phyloP scores from a whole-genome alignment of 441 rosid genomes.

The Rhodomyrtus psidioides region DNA sequence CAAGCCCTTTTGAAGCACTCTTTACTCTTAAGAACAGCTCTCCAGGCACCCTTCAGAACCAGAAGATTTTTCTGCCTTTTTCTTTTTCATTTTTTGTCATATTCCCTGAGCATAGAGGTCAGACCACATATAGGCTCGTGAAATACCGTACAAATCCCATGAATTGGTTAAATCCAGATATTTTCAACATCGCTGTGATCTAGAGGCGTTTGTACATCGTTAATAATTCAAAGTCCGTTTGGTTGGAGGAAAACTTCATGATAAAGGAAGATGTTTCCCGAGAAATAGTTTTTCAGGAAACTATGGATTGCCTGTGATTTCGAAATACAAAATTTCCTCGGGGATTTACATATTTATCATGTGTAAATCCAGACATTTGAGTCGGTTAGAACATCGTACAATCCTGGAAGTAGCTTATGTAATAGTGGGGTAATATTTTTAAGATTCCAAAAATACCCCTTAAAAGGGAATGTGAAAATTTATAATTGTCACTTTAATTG shows the following conservation, averaged over 20 bases:
- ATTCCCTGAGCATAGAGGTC: not conserved
- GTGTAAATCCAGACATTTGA: not conserved
- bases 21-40: not conserved
- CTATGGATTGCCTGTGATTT: not conserved
- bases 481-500: too few species aligned
- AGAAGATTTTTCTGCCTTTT: not conserved
- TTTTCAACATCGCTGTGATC: not conserved
- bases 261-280: too few species aligned
- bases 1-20: not conserved
- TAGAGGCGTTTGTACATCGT: not conserved
- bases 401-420: not conserved
- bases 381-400: not conserved
- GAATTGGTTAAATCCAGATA: not conserved
- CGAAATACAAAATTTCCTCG: not conserved
- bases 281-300: too few species aligned
- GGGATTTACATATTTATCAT: not conserved
- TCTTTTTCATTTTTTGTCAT: not conserved
- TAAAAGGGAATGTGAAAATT: too few species aligned
- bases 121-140: not conserved
- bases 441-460: too few species aligned
- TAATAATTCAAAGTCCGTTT: too few species aligned
- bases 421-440: too few species aligned
- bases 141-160: not conserved
- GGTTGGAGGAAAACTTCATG: too few species aligned
- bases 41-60: not conserved